Percentiles rank a stretch among this genome's conserved stretches.
phyloP scores from a whole-genome alignment of 2,329 filamentous ascomycete species.

The Neocucurbitaria cava region DNA sequence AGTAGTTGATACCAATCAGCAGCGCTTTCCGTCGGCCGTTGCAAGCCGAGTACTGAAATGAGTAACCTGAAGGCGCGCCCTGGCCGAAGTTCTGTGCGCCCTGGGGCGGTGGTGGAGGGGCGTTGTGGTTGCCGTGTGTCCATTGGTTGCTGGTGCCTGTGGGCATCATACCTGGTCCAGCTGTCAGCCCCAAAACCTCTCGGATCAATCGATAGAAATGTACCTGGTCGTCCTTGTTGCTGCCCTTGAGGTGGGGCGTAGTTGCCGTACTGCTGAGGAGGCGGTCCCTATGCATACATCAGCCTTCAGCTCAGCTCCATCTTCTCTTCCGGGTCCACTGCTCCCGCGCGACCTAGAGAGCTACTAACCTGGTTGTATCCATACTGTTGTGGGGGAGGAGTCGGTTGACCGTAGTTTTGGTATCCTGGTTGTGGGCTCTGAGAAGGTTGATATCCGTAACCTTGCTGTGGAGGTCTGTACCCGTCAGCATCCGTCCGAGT shows the following conservation, averaged over 20 bases:
- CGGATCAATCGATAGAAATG: not conserved
- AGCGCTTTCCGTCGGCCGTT: conserved; percentile 88
- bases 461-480: conserved; percentile 41
- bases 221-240: conserved; percentile 30
- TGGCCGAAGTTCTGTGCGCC: conserved; percentile 63
- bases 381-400: conserved; percentile 53
- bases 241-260: conserved; percentile 33
- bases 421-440: conserved; percentile 48
- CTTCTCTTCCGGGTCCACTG: not conserved
- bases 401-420: conserved; percentile 46
- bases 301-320: conserved; percentile 10
- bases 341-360: not conserved
- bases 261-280: conserved; percentile 41
- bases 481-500: conserved; percentile 19
- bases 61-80: conserved; percentile 80
- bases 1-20: conserved; percentile 96
- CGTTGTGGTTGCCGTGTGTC: conserved; percentile 62
- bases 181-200: conserved; percentile 32
- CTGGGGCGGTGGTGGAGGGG: conserved; percentile 70
- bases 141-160: conserved; percentile 49
- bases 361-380: conserved; percentile 50
- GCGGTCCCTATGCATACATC: conserved; percentile 37
- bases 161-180: conserved; percentile 60
- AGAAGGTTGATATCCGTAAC: conserved; percentile 44
- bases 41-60: conserved; percentile 90